Conservation (phyloP, 2,329 filamentous ascomycete species). For the Calonectria honghensis region DNA sequence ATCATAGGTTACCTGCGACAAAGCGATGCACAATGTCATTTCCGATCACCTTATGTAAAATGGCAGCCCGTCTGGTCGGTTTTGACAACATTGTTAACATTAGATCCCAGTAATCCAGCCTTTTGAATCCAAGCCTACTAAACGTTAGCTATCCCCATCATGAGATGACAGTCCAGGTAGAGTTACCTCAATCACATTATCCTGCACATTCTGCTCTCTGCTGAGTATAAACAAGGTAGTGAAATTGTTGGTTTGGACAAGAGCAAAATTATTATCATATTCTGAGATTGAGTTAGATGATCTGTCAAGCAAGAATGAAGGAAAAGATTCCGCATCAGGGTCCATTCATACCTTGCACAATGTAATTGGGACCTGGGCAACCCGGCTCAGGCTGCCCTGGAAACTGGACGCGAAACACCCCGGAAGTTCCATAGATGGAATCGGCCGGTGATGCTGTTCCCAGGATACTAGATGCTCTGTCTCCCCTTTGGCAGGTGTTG, state of each 20-base stretch:
- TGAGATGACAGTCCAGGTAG: too few species aligned
- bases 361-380: slow-evolving; percentile 4
- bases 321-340: too few species aligned
- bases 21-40: too few species aligned
- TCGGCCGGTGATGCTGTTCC: neutral
- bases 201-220: neutral
- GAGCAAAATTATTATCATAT: neutral
- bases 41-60: neutral
- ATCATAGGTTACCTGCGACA: neutral
- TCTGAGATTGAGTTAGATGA: neutral
- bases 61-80: slow-evolving; percentile 16
- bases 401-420: slow-evolving; percentile 16
- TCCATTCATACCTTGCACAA: neutral
- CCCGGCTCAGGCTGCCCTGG: neutral
- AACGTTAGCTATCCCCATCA: neutral
- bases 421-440: neutral
- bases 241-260: slow-evolving; percentile 20
- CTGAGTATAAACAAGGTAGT: slow-evolving; percentile 1
- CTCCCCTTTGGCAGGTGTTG: slow-evolving; percentile 5
- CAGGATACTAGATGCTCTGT: neutral
- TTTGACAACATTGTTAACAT: slow-evolving; percentile 6
- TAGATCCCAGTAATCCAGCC: neutral
- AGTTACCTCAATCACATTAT: slow-evolving; percentile 4
- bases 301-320: neutral
- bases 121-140: slow-evolving; percentile 13